Percentiles rank a stretch among this genome's conserved stretches.
phyloP scores from a whole-genome alignment of 148 eudicot genomes.

The Salicornia ramosissima region DNA sequence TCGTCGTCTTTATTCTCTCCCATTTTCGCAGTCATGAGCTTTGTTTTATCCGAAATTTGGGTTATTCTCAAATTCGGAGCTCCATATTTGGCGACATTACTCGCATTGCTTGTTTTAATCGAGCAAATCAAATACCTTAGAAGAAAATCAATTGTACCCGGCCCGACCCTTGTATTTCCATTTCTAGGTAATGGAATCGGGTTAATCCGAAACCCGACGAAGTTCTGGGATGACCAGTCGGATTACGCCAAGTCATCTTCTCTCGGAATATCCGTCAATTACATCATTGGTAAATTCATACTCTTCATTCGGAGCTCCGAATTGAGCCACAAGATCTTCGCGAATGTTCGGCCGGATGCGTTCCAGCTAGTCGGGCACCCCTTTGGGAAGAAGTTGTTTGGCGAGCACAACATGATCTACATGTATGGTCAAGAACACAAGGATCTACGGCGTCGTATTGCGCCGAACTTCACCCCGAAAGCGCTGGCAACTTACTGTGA shows the following conservation, averaged over 20 bases:
- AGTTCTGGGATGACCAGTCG: constrained; percentile 66
- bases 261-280: constrained; percentile 64
- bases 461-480: constrained; percentile 70
- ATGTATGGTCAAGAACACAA: constrained; percentile 83
- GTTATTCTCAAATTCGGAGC: constrained; percentile 4
- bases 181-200: constrained; percentile 59
- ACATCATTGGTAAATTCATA: constrained; percentile 50
- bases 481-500: constrained; percentile 55
- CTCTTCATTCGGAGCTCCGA: constrained; percentile 55
- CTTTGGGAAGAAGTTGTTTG: constrained; percentile 74
- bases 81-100: constrained; percentile 35
- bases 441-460: constrained; percentile 68
- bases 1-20: background rate
- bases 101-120: constrained; percentile 27
- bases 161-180: constrained; percentile 57
- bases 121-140: constrained; percentile 56
- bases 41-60: constrained; percentile 13
- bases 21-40: background rate
- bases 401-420: constrained; percentile 73
- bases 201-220: constrained; percentile 49
- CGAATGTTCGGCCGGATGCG: constrained; percentile 68
- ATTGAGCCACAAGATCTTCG: constrained; percentile 59
- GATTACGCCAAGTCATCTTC: constrained; percentile 45
- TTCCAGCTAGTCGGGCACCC: constrained; percentile 88
- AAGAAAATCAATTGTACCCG: constrained; percentile 52